Evolutionary conservation across 257 asterid species (phyloP).

Genomic region (Nicotiana knightiana): DNA sequence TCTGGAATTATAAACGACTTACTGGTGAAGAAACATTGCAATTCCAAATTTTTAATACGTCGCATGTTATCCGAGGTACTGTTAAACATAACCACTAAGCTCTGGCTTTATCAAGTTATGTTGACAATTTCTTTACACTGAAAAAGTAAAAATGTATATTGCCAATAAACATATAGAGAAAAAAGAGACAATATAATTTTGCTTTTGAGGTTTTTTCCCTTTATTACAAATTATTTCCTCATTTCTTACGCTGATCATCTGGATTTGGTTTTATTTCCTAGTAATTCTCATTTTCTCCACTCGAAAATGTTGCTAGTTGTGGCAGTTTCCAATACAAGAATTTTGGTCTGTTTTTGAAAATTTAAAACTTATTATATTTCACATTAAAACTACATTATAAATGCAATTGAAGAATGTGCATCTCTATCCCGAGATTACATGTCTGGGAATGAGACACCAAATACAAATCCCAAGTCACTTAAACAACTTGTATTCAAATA

Average conservation of each 20-base stretch:
- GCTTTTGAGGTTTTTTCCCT: too few relatives aligned
- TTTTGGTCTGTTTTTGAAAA: neutral
- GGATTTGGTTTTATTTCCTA: too few relatives aligned
- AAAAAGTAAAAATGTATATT: neutral
- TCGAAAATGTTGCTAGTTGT: neutral
- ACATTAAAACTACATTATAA: neutral
- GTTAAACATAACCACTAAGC: too few relatives aligned
- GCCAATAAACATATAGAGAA: neutral
- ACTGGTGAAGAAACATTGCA: too few relatives aligned
- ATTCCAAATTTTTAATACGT: too few relatives aligned
- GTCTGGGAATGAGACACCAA: neutral
- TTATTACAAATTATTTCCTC: too few relatives aligned
- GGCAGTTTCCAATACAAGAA: neutral
- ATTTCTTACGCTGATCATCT: too few relatives aligned
- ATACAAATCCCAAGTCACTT: neutral
- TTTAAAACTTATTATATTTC: neutral
- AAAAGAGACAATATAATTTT: too few relatives aligned
- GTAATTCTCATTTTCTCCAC: neutral
- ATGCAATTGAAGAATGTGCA: neutral
- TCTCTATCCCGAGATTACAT: neutral
- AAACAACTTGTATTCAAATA: neutral
- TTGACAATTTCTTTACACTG: too few relatives aligned
- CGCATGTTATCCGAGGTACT: too few relatives aligned
- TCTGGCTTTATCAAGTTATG: too few relatives aligned
- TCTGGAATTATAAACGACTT: too few relatives aligned